Evolutionary conservation across 23 red algal species (phyloP), one percentile per base, ranked within the genome.

Genomic region (Gracilaria domingensis): DNA sequence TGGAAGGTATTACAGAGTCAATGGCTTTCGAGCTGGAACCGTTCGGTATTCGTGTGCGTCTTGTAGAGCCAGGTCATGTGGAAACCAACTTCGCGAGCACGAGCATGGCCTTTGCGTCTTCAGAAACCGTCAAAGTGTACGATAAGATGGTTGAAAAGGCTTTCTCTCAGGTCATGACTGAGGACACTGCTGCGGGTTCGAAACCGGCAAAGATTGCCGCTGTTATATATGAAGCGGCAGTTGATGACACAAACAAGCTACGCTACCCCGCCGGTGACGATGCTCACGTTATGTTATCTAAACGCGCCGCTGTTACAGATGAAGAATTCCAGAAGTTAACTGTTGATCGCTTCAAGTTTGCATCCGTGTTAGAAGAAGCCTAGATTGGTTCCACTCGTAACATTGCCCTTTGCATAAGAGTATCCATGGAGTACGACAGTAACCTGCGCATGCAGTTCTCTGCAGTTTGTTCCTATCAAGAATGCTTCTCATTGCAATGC

Each of bases 11-110:
- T 32, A 45, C 84, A 40, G 84, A 88, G 30, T 12, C 40, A 4
- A 70, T 88, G 84, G 66, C 66, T 28, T 73, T 64, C 29, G 55
- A 67, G 13, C 16, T 88, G 66, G 29, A 88, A 14, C 84, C 84
- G 1, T 88, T 88, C 64, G 84, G 84, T 20, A 42, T 88, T 16
- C 59, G 65, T n/a, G 55, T 53, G 33, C 36, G 72, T 17, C 32
- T 53, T 50, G 84, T 88, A 11, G 39, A 73, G 39, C 84, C 84
- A 34, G 84, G 84, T 50, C 29, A 42, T 32, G 65, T 88, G 8
- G 42, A 72, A 29, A 48, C 84, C 20, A 17, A 53, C 13, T 88
- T 88, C 30, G 36, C 13, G 1, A 16, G 42, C 66, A 73, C 9
- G 5, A 73, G 36, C 42, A 47, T 73, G 37, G 66, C 66, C 37